Evolutionary conservation across 306 rosid genomes (phyloP).

Genomic region (Gillenia trifoliata): DNA sequence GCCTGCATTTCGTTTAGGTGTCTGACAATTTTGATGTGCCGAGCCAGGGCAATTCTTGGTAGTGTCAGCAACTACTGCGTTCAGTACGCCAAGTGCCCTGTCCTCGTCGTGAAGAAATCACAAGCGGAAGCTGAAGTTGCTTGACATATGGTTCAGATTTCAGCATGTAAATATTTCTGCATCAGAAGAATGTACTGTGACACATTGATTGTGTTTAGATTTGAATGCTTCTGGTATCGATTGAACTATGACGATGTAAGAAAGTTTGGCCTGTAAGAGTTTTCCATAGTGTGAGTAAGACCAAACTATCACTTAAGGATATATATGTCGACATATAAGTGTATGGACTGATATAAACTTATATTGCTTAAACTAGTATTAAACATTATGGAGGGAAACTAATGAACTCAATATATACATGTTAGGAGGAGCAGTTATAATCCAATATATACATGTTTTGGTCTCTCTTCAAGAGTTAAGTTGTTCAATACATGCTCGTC

Average conservation of each 20-base stretch:
- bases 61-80: constrained; percentile 56
- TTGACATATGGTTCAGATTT: neutral
- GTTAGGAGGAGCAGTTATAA: too few species aligned
- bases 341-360: too few species aligned
- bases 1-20: neutral
- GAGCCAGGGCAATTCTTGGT: constrained; percentile 41
- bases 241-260: neutral
- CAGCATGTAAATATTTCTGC: neutral
- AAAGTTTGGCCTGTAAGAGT: too few species aligned
- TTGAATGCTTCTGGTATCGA: neutral
- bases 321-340: too few species aligned
- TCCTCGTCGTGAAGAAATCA: constrained; percentile 50
- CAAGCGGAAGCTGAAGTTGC: neutral
- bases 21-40: neutral
- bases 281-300: too few species aligned
- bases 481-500: too few species aligned
- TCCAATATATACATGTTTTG: too few species aligned
- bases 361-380: too few species aligned
- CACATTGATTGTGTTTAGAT: neutral
- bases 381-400: too few species aligned
- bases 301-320: too few species aligned
- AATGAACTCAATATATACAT: too few species aligned
- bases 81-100: constrained; percentile 49
- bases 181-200: neutral
- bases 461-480: too few species aligned